A percentile compares a stretch with the other conserved stretches of the same genome.
phyloP scores from a whole-genome alignment of 805 yeast species.

The Hanseniaspora meyeri region DNA sequence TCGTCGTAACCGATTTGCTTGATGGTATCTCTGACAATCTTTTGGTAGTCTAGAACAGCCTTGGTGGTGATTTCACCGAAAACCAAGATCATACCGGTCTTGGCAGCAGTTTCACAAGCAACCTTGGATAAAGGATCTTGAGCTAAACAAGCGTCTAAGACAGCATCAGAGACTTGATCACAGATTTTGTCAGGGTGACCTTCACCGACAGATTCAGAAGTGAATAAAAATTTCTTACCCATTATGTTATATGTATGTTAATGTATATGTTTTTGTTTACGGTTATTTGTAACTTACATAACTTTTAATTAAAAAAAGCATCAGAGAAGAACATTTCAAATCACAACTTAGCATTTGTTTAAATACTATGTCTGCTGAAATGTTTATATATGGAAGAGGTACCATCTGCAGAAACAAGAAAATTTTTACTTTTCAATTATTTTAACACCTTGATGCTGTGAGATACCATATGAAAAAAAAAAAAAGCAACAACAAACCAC shows the following conservation, averaged over 20 bases:
- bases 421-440: no score
- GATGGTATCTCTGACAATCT: conserved; percentile 94
- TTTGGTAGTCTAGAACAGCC: conserved; percentile 91
- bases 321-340: neutral
- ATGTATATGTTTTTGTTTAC: neutral
- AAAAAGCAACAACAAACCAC: no score
- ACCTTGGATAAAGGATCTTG: conserved; percentile 96
- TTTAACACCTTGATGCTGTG: no score
- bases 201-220: conserved; percentile 87
- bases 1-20: conserved; percentile 96
- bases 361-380: no score
- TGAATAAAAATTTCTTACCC: conserved; percentile 46
- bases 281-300: neutral
- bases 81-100: conserved; percentile 98
- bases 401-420: no score
- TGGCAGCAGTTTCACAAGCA: conserved; percentile 98
- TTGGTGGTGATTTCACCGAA: conserved; percentile 98
- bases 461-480: no score
- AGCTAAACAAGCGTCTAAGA: conserved; percentile 90
- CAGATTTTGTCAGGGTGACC: conserved; percentile 94
- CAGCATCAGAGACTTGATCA: conserved; percentile 98
- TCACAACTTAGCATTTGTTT: no score
- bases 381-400: no score
- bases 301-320: no score
- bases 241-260: conserved; percentile 10